phyloP scores from a whole-genome alignment of 345 rosid genomes.

The Odontarrhena argentea region DNA sequence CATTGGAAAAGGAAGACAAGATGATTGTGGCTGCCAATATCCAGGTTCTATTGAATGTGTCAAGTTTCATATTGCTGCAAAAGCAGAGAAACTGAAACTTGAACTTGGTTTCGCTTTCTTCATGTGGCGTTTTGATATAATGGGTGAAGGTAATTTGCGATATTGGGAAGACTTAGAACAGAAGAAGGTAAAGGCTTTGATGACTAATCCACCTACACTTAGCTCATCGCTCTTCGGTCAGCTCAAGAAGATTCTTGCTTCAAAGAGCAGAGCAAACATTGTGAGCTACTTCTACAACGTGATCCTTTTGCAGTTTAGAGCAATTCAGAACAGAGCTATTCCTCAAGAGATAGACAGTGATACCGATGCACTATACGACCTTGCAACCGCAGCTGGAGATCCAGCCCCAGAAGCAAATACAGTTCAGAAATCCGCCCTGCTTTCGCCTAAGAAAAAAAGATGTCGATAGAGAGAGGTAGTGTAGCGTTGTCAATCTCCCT shows the following conservation, averaged over 20 bases:
- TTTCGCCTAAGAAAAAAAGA: slow-evolving; percentile 59
- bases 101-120: slow-evolving; percentile 73
- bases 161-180: slow-evolving; percentile 63
- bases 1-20: slow-evolving; percentile 85
- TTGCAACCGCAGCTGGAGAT: slow-evolving; percentile 34
- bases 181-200: slow-evolving; percentile 52
- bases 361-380: slow-evolving; percentile 54
- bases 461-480: slow-evolving; percentile 23
- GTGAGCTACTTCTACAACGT: slow-evolving; percentile 83
- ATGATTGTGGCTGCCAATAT: slow-evolving; percentile 70
- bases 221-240: slow-evolving; percentile 54
- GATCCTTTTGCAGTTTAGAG: slow-evolving; percentile 70
- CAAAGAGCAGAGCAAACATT: slow-evolving; percentile 57
- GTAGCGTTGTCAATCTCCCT: slow-evolving; percentile 15
- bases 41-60: slow-evolving; percentile 71
- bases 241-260: slow-evolving; percentile 46
- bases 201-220: slow-evolving; percentile 46
- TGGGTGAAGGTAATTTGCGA: slow-evolving; percentile 69
- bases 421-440: slow-evolving; percentile 47
- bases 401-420: slow-evolving; percentile 38
- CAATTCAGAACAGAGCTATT: slow-evolving; percentile 62
- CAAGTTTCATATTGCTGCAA: slow-evolving; percentile 65
- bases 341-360: slow-evolving; percentile 62
- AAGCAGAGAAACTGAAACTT: slow-evolving; percentile 52
- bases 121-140: slow-evolving; percentile 60